phyloP scores from a whole-genome alignment of 164 flowering plant genomes.

The Nymphaea thermarum region DNA sequence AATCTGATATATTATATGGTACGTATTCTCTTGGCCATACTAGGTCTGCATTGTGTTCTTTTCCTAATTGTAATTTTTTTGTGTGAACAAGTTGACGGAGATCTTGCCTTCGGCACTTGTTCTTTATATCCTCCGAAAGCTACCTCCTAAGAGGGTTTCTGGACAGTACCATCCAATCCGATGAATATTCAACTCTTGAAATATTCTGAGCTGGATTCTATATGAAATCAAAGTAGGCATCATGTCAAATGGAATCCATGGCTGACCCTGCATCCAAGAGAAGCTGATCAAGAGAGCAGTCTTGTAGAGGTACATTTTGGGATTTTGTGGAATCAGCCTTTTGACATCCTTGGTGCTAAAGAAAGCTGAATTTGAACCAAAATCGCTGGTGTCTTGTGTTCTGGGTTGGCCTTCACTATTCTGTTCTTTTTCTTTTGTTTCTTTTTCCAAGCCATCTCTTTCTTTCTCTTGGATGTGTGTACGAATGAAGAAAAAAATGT shows the following conservation, averaged over 20 bases:
- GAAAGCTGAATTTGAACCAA: not conserved
- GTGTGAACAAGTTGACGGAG: slow-evolving; percentile 54
- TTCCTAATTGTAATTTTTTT: not conserved
- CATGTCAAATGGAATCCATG: not conserved
- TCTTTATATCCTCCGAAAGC: slow-evolving; percentile 79
- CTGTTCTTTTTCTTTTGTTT: no score
- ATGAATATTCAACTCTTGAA: slow-evolving; percentile 4
- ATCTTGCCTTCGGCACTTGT: slow-evolving; percentile 90
- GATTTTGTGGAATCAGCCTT: not conserved
- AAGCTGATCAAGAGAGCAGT: not conserved
- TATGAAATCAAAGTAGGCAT: not conserved
- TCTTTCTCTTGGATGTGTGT: no score
- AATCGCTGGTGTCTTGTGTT: no score
- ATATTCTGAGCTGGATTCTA: not conserved
- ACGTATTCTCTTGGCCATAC: slow-evolving; percentile 7
- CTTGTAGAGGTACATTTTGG: not conserved
- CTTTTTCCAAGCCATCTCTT: no score
- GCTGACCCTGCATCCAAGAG: not conserved
- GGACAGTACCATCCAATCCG: slow-evolving; percentile 87
- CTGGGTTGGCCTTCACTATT: no score
- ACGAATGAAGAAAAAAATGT: no score
- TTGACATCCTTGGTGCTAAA: not conserved
- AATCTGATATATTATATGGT: slow-evolving; percentile 80
- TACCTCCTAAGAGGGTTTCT: slow-evolving; percentile 83
- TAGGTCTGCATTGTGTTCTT: not conserved